Conservation (phyloP, 306 rosid species). For the Cicer yamashitae region DNA sequence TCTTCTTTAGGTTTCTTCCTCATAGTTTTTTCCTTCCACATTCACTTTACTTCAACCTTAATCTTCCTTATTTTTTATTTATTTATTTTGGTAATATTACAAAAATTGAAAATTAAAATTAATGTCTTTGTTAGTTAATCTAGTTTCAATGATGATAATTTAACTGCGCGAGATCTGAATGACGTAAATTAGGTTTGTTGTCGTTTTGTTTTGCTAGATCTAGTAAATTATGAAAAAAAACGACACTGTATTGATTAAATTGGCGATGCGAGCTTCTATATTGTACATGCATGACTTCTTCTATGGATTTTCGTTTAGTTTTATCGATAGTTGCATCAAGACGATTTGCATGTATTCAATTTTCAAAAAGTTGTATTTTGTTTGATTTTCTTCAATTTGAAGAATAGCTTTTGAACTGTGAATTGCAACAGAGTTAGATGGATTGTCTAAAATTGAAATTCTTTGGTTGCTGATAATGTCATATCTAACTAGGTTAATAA, state of each 20-base stretch:
- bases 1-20: slow-evolving; percentile 44
- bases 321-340: background rate
- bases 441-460: slow-evolving; percentile 20
- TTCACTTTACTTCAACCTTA: background rate
- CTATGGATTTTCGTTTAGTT: slow-evolving; percentile 4
- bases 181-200: background rate
- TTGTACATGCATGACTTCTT: background rate
- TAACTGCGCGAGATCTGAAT: slow-evolving; percentile 48
- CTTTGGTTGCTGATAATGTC: slow-evolving; percentile 30
- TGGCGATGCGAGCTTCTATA: background rate
- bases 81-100: background rate
- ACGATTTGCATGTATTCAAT: background rate
- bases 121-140: background rate
- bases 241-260: slow-evolving; percentile 33
- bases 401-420: slow-evolving; percentile 32
- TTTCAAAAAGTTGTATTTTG: slow-evolving; percentile 7
- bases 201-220: slow-evolving; percentile 44
- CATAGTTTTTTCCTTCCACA: background rate
- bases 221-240: slow-evolving; percentile 33
- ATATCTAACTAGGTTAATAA: slow-evolving; percentile 28
- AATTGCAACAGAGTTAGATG: background rate
- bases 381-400: slow-evolving; percentile 6
- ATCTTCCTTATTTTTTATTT: background rate
- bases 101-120: background rate
- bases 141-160: slow-evolving; percentile 9